A percentile compares a stretch with the other conserved stretches of the same genome.
These are phyloP conservation scores for Erucastrum elatum DNA, from an alignment of 345 rosid genomes.

Conservation along the genomic window DNA sequence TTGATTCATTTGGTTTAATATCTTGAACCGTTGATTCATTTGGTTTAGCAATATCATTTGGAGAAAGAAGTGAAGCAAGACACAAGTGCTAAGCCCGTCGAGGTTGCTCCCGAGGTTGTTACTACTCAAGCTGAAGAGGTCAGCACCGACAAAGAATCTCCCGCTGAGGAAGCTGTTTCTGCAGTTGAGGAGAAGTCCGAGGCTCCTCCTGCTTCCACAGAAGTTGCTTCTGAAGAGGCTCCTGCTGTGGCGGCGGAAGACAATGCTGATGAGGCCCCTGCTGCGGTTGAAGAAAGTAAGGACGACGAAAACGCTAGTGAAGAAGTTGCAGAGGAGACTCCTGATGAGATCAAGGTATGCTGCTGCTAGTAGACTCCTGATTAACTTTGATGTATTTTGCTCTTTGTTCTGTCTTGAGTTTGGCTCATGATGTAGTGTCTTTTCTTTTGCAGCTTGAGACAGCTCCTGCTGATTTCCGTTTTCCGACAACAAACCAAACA, in stretches of 20 bases:
- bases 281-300: slow-evolving; percentile 47
- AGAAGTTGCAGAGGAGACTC: slow-evolving; percentile 61
- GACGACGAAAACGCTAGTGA: slow-evolving; percentile 44
- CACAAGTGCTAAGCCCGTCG: slow-evolving; percentile 48
- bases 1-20: slow-evolving; percentile 14
- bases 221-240: slow-evolving; percentile 27
- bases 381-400: too few relatives aligned
- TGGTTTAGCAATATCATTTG: slow-evolving; percentile 56
- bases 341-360: slow-evolving; percentile 78
- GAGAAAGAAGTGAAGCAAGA: slow-evolving; percentile 53
- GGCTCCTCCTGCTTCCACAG: slow-evolving; percentile 37
- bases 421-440: slow-evolving; percentile 30
- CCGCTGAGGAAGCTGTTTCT: slow-evolving; percentile 38
- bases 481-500: slow-evolving; percentile 97
- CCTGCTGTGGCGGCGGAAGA: slow-evolving; percentile 36
- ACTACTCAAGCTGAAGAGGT: slow-evolving; percentile 49
- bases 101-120: slow-evolving; percentile 49
- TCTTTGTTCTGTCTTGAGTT: neutral
- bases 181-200: slow-evolving; percentile 37
- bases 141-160: slow-evolving; percentile 43
- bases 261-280: slow-evolving; percentile 39
- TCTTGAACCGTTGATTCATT: slow-evolving; percentile 10
- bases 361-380: neutral
- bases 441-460: slow-evolving; percentile 71
- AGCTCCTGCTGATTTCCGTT: slow-evolving; percentile 98